These are phyloP conservation scores for Diaporthe batatas DNA, from an alignment of 2,329 filamentous ascomycete species.

Conservation along the genomic window DNA sequence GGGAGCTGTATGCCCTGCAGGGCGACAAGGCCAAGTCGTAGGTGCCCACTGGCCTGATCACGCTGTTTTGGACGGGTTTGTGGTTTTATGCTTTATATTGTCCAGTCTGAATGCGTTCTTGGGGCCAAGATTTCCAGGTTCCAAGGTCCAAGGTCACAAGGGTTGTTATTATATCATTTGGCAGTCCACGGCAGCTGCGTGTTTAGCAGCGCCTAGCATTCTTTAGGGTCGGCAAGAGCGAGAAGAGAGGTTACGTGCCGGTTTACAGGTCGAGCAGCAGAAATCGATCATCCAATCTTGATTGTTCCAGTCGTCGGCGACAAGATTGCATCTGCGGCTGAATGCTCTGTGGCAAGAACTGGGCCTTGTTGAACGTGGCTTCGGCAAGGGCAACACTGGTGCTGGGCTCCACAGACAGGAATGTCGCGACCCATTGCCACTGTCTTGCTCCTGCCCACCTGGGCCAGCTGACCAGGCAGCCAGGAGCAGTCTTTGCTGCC, in stretches of 20 bases:
- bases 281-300: background rate
- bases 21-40: constrained; percentile 27
- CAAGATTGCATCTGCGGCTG: background rate
- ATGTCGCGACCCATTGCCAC: background rate
- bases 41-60: constrained; percentile 1
- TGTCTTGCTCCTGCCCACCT: background rate
- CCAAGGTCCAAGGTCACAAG: background rate
- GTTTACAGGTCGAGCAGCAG: background rate
- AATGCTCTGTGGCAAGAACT: background rate
- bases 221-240: background rate
- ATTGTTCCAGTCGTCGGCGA: background rate
- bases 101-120: constrained; percentile 10
- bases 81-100: constrained; percentile 25
- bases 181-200: background rate
- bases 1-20: constrained; percentile 65
- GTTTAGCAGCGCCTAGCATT: background rate
- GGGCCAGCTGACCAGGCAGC: too few relatives aligned
- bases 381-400: background rate
- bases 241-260: background rate
- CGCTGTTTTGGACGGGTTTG: background rate
- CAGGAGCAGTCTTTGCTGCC: background rate
- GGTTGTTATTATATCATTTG: background rate
- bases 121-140: background rate
- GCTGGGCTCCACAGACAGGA: background rate
- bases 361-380: background rate